Conservation (phyloP, 2,329 filamentous ascomycete genomes). For the Zelopaecilomyces penicillatus region DNA sequence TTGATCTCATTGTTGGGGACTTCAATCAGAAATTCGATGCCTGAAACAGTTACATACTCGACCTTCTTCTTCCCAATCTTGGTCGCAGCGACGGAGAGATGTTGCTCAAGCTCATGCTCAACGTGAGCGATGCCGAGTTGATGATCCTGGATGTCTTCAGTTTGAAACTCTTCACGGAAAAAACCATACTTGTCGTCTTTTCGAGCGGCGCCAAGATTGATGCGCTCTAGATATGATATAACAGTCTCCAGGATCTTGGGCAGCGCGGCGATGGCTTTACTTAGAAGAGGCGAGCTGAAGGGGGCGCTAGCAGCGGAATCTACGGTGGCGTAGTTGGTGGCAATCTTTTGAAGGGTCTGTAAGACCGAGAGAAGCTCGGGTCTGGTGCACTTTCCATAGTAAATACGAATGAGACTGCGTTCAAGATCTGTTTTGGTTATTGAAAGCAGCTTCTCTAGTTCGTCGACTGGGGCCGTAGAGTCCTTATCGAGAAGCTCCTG, state of each 20-base stretch:
- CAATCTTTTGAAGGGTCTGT: slow-evolving; percentile 75
- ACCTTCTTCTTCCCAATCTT: slow-evolving; percentile 64
- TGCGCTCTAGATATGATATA: slow-evolving; percentile 67
- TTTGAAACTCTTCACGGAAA: slow-evolving; percentile 81
- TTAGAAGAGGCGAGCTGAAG: slow-evolving; percentile 63
- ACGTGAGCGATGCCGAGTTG: slow-evolving; percentile 88
- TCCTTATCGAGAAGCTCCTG: slow-evolving; percentile 71
- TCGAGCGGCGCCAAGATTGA: slow-evolving; percentile 75
- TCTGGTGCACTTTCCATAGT: slow-evolving; percentile 91
- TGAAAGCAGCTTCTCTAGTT: slow-evolving; percentile 61
- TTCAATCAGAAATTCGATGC: slow-evolving; percentile 92
- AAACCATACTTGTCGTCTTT: slow-evolving; percentile 90
- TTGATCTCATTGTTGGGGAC: slow-evolving; percentile 76
- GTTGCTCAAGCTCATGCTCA: slow-evolving; percentile 77
- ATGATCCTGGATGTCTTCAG: slow-evolving; percentile 78
- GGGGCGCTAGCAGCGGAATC: slow-evolving; percentile 57
- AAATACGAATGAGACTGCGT: slow-evolving; percentile 87
- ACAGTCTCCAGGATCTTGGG: slow-evolving; percentile 70
- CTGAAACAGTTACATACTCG: slow-evolving; percentile 73
- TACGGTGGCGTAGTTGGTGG: slow-evolving; percentile 64
- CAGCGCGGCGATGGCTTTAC: slow-evolving; percentile 63
- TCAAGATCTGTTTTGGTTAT: slow-evolving; percentile 77
- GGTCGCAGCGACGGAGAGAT: slow-evolving; percentile 61
- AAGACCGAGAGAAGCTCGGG: slow-evolving; percentile 79
- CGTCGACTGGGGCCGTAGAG: slow-evolving; percentile 60